Base-by-base conservation (phyloP, 805 yeast species). In the Myxozyma geophila region DNA sequence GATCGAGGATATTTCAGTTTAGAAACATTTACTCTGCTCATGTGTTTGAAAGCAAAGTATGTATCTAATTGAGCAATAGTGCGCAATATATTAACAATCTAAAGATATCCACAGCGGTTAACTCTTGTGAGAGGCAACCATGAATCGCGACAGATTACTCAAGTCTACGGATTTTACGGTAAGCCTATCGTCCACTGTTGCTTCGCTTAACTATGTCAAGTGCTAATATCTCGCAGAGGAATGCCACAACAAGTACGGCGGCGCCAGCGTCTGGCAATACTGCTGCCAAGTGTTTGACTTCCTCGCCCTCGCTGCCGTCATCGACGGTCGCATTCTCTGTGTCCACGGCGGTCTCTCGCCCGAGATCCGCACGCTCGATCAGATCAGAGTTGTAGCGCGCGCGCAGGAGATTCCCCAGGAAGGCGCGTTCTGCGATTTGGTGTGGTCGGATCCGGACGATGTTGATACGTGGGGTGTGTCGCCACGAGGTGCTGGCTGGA, bases 321-420 rank as follows among this genome's bases (percentile, higher is more conserved):
- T 93, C 67, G 99, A 95, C 77, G 97, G 98, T 58, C 88, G 88
- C 73, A 89, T 93, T 53, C 80, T 93, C 63, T 93, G 99, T 80
- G 97, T 95, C 51, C 99, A 93, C 76, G 99, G 99, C 63, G 99
- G 99, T 6, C 81, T 93, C 60, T 90, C 97, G 13, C 99, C 99
- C 1, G 98, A 95, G 76, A 92, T 93, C 67, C 85, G 98, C 75
- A 92, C 95, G 96, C 82, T 93, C 70, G 99, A 93, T 76, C 99
- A 93, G 77, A 92, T 93, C 69, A 82, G 98, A 72, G 98, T 93
- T 19, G 80, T 93, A 62, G 88, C 95, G 58, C 83, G 99, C 73
- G 98, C 98, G 2, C 98, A 93, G 77, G 98, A 93, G 77, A 97
- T 93, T 54, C 99, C 99, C 2, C 98, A 95, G 75, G 99, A 93